Conservation (phyloP, 441 rosid species). For the Arabidopsis hybrid region DNA sequence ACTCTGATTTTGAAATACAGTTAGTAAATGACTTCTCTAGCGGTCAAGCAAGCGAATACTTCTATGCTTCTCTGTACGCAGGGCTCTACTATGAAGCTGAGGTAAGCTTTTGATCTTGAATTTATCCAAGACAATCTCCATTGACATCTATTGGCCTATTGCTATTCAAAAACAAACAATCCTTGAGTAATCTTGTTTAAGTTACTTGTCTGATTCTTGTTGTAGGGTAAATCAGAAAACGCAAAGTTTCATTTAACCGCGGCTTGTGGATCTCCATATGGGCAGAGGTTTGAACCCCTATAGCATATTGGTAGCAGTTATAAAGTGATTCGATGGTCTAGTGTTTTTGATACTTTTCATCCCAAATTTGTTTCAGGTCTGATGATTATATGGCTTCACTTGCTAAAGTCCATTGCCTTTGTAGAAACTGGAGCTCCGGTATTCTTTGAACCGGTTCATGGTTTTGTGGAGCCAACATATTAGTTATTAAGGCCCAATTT, state of each 20-base stretch:
- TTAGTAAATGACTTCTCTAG: constrained; percentile 64
- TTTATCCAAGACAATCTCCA: constrained; percentile 5
- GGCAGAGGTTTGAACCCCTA: constrained; percentile 61
- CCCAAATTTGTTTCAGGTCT: constrained; percentile 57
- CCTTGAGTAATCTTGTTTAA: not conserved
- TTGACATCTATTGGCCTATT: not conserved
- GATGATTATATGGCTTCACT: constrained; percentile 84
- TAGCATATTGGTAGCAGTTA: not conserved
- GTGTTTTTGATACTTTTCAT: constrained; percentile 14
- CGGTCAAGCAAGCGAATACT: constrained; percentile 60
- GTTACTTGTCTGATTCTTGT: constrained; percentile 1
- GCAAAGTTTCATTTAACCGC: constrained; percentile 72
- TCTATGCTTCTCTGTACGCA: constrained; percentile 81
- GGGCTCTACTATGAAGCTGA: constrained; percentile 86
- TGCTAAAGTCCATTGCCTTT: constrained; percentile 75
- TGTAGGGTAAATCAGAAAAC: constrained; percentile 71
- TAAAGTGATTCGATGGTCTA: not conserved
- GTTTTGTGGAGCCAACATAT: not conserved
- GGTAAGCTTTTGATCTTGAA: constrained; percentile 52
- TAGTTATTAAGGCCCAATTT: constrained; percentile 13
- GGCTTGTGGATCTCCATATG: constrained; percentile 73
- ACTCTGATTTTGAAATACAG: constrained; percentile 41
- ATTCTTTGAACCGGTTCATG: constrained; percentile 26
- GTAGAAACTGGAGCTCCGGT: constrained; percentile 66
- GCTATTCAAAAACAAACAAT: not conserved